Conservation (phyloP, 306 rosid genomes). For the Vigna angularis region DNA sequence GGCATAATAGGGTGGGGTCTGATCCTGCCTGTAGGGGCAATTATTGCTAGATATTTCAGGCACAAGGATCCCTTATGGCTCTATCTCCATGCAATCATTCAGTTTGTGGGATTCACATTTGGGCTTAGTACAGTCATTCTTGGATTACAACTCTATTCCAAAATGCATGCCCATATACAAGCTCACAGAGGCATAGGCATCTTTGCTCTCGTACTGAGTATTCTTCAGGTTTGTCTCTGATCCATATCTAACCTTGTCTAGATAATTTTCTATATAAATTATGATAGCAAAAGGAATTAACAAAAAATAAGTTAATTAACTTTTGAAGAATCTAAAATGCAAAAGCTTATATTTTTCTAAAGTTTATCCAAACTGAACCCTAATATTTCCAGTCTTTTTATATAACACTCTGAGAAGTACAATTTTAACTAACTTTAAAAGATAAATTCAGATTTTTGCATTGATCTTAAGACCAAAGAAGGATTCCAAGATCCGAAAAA, state of each 20-base stretch:
- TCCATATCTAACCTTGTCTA: neutral
- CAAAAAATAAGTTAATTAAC: too few relatives aligned
- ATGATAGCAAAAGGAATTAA: too few relatives aligned
- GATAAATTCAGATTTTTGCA: conserved; percentile 1
- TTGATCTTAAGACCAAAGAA: conserved; percentile 26
- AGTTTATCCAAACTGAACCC: neutral
- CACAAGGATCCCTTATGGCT: conserved; percentile 27
- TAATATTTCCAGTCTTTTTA: neutral
- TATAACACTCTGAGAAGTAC: neutral
- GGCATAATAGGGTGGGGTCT: conserved; percentile 30
- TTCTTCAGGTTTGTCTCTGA: conserved; percentile 23
- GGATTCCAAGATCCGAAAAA: conserved; percentile 27
- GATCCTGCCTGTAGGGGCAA: conserved; percentile 18
- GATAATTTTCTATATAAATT: too few relatives aligned
- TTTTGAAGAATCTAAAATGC: too few relatives aligned
- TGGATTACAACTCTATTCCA: conserved; percentile 27
- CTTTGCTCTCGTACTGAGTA: neutral
- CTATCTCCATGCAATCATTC: conserved; percentile 23
- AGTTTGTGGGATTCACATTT: conserved; percentile 29
- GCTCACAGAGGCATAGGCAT: conserved; percentile 33
- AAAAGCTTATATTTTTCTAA: neutral
- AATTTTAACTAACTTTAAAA: neutral
- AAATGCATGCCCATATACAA: conserved; percentile 21
- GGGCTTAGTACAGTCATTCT: conserved; percentile 26
- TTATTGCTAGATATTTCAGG: conserved; percentile 31